Conservation (phyloP, 2,329 filamentous ascomycete genomes). For the Neoarthrinium moseri region DNA sequence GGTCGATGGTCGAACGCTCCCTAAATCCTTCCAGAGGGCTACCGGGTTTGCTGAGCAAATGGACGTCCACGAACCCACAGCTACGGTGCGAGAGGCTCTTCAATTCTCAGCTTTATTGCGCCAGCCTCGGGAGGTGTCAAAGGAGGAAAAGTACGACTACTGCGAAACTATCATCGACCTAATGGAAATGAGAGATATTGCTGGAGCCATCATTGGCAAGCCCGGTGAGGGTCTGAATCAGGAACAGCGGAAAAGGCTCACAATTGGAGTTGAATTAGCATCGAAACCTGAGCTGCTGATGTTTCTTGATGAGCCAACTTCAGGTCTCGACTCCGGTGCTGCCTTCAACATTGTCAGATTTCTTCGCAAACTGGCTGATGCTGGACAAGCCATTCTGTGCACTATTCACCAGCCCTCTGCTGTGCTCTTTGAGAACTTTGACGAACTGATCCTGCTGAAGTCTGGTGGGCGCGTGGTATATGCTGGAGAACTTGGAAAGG, state of each 20-base stretch:
- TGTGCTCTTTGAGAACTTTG: slow-evolving; percentile 56
- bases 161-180: slow-evolving; percentile 68
- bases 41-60: slow-evolving; percentile 69
- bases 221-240: slow-evolving; percentile 53
- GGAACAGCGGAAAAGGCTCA: slow-evolving; percentile 57
- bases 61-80: slow-evolving; percentile 65
- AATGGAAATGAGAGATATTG: slow-evolving; percentile 66
- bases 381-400: slow-evolving; percentile 58
- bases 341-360: slow-evolving; percentile 63
- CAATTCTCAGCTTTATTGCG: slow-evolving; percentile 65
- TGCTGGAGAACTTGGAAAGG: slow-evolving; percentile 51
- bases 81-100: slow-evolving; percentile 66
- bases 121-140: slow-evolving; percentile 55
- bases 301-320: slow-evolving; percentile 64
- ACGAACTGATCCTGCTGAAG: slow-evolving; percentile 53
- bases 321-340: slow-evolving; percentile 56
- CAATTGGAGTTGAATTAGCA: slow-evolving; percentile 56
- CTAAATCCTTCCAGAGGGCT: slow-evolving; percentile 75
- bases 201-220: slow-evolving; percentile 62
- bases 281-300: slow-evolving; percentile 59
- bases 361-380: slow-evolving; percentile 58
- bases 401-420: slow-evolving; percentile 61
- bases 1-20: slow-evolving; percentile 71
- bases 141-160: slow-evolving; percentile 65
- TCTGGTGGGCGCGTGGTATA: slow-evolving; percentile 53